Percentiles rank a stretch among this genome's conserved stretches.
Evolutionary conservation across 1,284 basidiomycete species (phyloP).

Genomic region (Vanrija sp.): DNA sequence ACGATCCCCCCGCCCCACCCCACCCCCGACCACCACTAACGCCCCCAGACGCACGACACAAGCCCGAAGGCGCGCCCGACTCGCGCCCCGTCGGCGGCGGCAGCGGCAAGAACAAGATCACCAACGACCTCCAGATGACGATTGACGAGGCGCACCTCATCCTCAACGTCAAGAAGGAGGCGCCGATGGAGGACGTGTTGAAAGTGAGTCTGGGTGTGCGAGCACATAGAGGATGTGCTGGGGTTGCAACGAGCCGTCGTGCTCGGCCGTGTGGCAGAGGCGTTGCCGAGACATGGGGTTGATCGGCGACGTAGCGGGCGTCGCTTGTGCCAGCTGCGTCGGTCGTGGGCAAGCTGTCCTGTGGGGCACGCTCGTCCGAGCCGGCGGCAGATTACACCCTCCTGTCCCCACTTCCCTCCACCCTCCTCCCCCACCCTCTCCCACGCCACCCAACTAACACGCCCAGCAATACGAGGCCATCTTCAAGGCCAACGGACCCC

Average conservation of each 20-base stretch:
- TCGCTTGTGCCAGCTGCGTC: too few relatives aligned
- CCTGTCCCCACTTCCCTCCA: background rate
- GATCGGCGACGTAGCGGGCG: too few relatives aligned
- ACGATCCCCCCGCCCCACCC: too few relatives aligned
- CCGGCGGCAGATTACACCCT: too few relatives aligned
- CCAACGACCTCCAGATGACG: constrained; percentile 83
- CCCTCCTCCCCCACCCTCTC: background rate
- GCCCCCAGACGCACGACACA: constrained; percentile 69
- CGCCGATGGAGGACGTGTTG: constrained; percentile 63
- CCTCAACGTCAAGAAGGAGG: constrained; percentile 79
- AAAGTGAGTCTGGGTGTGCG: constrained; percentile 56
- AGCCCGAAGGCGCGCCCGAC: constrained; percentile 54
- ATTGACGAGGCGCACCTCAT: constrained; percentile 93
- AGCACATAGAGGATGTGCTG: too few relatives aligned
- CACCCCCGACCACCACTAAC: background rate
- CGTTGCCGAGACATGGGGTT: too few relatives aligned
- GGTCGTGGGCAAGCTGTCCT: too few relatives aligned
- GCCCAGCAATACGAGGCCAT: constrained; percentile 84
- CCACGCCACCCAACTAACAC: background rate
- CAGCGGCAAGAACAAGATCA: constrained; percentile 31
- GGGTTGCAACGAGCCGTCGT: too few relatives aligned
- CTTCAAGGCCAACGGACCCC: constrained; percentile 78
- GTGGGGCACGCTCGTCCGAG: too few relatives aligned
- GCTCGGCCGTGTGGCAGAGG: too few relatives aligned
- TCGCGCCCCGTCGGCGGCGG: constrained; percentile 25